Evolutionary conservation across 345 rosid genomes (phyloP).

Genomic region (Passiflora organensis): DNA sequence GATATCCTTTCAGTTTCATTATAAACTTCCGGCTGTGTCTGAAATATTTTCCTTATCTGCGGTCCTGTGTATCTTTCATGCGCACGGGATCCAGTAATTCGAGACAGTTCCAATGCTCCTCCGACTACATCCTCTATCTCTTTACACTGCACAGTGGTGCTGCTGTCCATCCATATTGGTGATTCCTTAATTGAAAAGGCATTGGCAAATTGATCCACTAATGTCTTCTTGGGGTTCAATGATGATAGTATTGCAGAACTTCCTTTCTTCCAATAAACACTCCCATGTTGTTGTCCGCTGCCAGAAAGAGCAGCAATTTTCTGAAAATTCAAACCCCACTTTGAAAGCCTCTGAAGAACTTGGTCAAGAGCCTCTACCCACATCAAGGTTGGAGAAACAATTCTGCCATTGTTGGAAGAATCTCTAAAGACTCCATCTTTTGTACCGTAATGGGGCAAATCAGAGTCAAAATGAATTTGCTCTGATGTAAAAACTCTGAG

Average conservation of each 20-base stretch:
- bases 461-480: slow-evolving; percentile 68
- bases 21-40: slow-evolving; percentile 42
- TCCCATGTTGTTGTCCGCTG: slow-evolving; percentile 89
- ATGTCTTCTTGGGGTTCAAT: slow-evolving; percentile 43
- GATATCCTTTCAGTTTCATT: slow-evolving; percentile 73
- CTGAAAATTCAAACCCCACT: slow-evolving; percentile 46
- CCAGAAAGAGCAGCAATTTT: slow-evolving; percentile 67
- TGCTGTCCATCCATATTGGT: slow-evolving; percentile 94
- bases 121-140: slow-evolving; percentile 90
- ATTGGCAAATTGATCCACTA: slow-evolving; percentile 54
- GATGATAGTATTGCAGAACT: slow-evolving; percentile 48
- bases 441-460: slow-evolving; percentile 66
- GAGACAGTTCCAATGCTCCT: slow-evolving; percentile 71
- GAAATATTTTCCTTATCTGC: slow-evolving; percentile 67
- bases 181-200: slow-evolving; percentile 75
- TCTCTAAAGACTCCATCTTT: slow-evolving; percentile 74
- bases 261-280: slow-evolving; percentile 75
- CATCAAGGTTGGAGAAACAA: slow-evolving; percentile 83
- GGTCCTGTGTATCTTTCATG: slow-evolving; percentile 88
- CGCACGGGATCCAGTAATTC: slow-evolving; percentile 72
- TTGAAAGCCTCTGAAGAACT: slow-evolving; percentile 49
- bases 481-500: slow-evolving; percentile 58
- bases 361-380: slow-evolving; percentile 89
- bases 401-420: slow-evolving; percentile 46
- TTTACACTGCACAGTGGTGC: slow-evolving; percentile 71